Evolutionary conservation across 176 grass and related monocot genomes (phyloP).

Genomic region (Bromus sterilis): DNA sequence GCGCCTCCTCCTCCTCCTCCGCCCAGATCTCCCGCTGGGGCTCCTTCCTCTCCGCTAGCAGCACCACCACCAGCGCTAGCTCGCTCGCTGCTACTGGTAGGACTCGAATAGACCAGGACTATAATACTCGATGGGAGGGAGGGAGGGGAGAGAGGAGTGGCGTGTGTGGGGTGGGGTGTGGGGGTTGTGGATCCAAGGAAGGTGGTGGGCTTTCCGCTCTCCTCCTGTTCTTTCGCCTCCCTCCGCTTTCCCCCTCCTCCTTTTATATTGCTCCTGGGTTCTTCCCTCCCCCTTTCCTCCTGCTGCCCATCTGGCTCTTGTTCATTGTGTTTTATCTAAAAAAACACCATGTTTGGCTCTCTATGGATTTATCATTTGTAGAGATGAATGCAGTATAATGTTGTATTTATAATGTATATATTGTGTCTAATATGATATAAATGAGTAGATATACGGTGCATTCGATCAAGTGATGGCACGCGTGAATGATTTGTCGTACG

Average conservation of each 20-base stretch:
- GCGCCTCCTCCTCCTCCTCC: not conserved
- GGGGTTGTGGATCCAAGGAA: slow-evolving; percentile 58
- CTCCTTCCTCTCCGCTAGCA: slow-evolving; percentile 5
- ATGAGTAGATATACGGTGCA: not conserved
- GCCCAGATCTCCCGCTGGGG: slow-evolving; percentile 30
- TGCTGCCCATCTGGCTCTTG: not conserved
- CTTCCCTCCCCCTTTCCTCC: not conserved
- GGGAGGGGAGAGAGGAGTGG: not conserved
- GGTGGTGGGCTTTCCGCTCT: slow-evolving; percentile 45
- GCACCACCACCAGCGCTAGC: not conserved
- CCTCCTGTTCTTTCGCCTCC: not conserved
- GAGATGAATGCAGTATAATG: too few species aligned
- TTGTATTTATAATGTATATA: too few species aligned
- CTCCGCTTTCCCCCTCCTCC: not conserved
- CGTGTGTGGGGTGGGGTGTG: not conserved
- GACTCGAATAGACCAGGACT: slow-evolving; percentile 39
- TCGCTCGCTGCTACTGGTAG: slow-evolving; percentile 27
- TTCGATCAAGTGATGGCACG: too few species aligned
- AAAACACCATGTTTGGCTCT: too few species aligned
- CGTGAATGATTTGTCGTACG: too few species aligned
- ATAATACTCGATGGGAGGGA: slow-evolving; percentile 18
- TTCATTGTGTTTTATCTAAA: not conserved
- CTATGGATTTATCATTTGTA: too few species aligned
- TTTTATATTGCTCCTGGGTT: not conserved
- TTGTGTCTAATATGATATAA: too few species aligned